Base-by-base conservation (phyloP, 495 filamentous ascomycete genomes). In the Cladorrhinum samala region DNA sequence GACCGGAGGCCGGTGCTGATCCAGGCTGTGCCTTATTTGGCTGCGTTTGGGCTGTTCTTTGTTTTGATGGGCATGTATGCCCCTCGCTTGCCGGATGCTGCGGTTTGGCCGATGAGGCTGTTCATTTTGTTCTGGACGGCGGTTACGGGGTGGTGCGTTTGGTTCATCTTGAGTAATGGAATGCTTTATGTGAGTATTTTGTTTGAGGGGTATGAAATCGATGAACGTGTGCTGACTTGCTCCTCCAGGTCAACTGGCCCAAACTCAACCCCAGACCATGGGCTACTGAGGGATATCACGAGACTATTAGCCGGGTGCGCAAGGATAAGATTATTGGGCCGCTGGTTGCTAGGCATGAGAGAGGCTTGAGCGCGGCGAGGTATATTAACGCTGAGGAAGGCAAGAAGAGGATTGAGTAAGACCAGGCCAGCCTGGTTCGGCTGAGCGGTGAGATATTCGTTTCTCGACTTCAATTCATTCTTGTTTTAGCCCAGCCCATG, bases 341-440 rank as follows among this genome's bases (percentile, higher is more conserved):
- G 27, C 75, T 87, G 49, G 82, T 92, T 36, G 79, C 80, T 13
- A 75, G 79, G 56, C 88, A 91, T 60, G 88, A 90, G 65, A 76
- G 87, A 19, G 87, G 88, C 9, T 76, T 84, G 30, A 95, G 88
- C 71, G 86, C 83, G 54, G 84, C 86, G 24, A 75, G 86, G 40
- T 80, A 93, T 45, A 81, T 86, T 43, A 89, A 87, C 65, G 72
- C 94, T 37, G 92, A 96, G 67, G 92, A 97, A 63, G 92, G 92
- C 16, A 97, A 97, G 77, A 96, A 95, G 74, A 87, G 92, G 71
- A 89, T 93, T 57, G 91, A 96, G 65, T 95, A 68, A 49, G 58
- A 13, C n/a, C n/a, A n/a, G n/a, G n/a, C n/a, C n/a, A n/a, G n/a
- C n/a, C n/a, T n/a, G n/a, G n/a, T n/a, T n/a, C n/a, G n/a, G n/a